Conservation (phyloP, 2,329 filamentous ascomycete genomes). For the Zymoseptoria passerinii region DNA sequence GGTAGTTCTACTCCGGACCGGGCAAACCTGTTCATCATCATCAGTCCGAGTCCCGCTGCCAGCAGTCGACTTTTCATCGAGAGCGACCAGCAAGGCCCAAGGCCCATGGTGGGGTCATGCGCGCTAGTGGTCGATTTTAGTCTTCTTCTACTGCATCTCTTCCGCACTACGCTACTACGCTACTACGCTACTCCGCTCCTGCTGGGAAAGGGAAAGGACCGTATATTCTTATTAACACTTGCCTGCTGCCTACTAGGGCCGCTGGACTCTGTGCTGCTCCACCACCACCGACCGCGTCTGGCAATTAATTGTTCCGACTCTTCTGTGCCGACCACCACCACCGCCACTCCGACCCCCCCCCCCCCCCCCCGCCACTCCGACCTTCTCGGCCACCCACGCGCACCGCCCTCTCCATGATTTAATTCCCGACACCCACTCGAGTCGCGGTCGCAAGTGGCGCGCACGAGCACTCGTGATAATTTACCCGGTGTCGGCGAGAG, state of each 20-base stretch:
- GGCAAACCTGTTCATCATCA: background rate
- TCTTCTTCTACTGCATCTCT: background rate
- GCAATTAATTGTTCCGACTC: background rate
- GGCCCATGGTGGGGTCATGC: background rate
- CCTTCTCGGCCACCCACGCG: background rate
- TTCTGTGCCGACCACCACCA: background rate
- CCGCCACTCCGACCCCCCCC: background rate
- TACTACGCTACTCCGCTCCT: too few relatives aligned
- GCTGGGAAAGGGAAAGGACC: too few relatives aligned
- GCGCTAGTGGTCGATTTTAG: background rate
- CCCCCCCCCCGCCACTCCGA: background rate
- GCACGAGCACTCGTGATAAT: background rate
- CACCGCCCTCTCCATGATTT: background rate
- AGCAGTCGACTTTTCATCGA: too few relatives aligned
- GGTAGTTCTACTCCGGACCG: background rate
- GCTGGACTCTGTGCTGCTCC: too few relatives aligned
- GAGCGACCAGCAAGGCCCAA: too few relatives aligned
- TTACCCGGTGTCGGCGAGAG: background rate
- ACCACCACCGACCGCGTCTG: too few relatives aligned
- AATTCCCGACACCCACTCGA: background rate
- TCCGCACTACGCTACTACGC: too few relatives aligned
- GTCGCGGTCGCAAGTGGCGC: background rate
- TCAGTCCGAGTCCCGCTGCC: background rate
- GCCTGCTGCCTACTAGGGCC: too few relatives aligned
- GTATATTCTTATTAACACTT: too few relatives aligned